Base-by-base conservation (phyloP, 257 asterid genomes). In the Ophiorrhiza pumila region DNA sequence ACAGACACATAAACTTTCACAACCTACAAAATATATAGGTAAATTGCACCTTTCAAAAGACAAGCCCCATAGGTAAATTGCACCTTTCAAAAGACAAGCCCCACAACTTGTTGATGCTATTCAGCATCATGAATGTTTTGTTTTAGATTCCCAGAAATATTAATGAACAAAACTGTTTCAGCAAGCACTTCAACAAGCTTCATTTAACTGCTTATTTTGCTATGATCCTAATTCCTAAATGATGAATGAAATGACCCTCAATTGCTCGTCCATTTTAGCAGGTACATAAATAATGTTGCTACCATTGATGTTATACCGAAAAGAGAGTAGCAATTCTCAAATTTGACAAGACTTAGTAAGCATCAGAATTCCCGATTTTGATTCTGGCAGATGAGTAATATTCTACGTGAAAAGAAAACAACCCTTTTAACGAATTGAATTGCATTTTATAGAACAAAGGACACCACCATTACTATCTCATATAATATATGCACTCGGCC, bases 1-100 rank as follows among this genome's bases (percentile, higher is more conserved):
- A 95, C 96, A 25, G 99, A 95, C 76, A 95, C 96, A 79, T 86
- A 95, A 27, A 95, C 98, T 85, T 95, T 95, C 69, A 95, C 99
- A 78, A 95, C 97, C 99, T 95, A 80, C 43, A 76, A 17, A 23
- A 39, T 1, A 27, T 32, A 37, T 17, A 61, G 49, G 53, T 22
- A 43, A 20, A 14, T 4, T n/a, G n/a, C 47, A 27, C 29, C 65
- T 37, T 41, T 6, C n/a, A 45, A 41, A 52, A 31, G 34, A 45
- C 45, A 31, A 58, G 27, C 35, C n/a, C n/a, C n/a, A 37, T 17
- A 61, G 49, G 53, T 22, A 43, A 20, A 14, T 4, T n/a, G n/a
- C 47, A 27, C 29, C 65, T 37, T 41, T 6, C n/a, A 45, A 41
- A 52, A 31, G 34, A 45, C 45, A 31, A 58, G 27, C 35, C n/a